Evolutionary conservation across 225 moss, liverwort and hornwort genomes (phyloP).

Genomic region (Takakia lepidozioides): DNA sequence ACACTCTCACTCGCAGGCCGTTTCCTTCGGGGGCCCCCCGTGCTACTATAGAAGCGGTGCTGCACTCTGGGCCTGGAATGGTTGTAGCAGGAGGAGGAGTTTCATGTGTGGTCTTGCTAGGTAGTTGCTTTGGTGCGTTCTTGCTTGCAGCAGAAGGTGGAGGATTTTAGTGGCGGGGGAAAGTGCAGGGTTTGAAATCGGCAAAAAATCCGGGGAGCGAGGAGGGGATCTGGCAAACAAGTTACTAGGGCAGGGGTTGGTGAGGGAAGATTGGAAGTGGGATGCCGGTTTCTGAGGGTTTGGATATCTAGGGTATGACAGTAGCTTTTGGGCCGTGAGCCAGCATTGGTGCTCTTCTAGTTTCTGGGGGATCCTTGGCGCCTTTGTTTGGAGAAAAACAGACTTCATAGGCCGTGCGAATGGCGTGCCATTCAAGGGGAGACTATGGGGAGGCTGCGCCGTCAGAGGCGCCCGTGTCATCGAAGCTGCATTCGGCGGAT

Average conservation of each 20-base stretch:
- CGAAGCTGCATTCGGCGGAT: conserved; percentile 79
- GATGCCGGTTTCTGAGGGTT: conserved; percentile 11
- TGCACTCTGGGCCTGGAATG: background rate
- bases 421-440: conserved; percentile 89
- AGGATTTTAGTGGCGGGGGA: background rate
- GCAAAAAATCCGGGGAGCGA: background rate
- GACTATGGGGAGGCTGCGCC: conserved; percentile 61
- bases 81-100: background rate
- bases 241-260: conserved; percentile 4
- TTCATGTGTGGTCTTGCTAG: background rate
- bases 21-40: background rate
- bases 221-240: conserved; percentile 16
- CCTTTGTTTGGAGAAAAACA: background rate
- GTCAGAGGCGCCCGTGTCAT: conserved; percentile 54
- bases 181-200: background rate
- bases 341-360: background rate
- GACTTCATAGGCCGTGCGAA: conserved; percentile 10
- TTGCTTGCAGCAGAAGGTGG: no score
- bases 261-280: conserved; percentile 4
- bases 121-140: background rate
- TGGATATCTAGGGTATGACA: conserved; percentile 7
- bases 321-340: conserved; percentile 1
- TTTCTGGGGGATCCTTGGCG: background rate
- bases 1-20: background rate
- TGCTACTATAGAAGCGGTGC: background rate